Evolutionary conservation across 2,329 filamentous ascomycete genomes (phyloP), one percentile per base, ranked within the genome.

Genomic region (Lachnellula subtilissima): DNA sequence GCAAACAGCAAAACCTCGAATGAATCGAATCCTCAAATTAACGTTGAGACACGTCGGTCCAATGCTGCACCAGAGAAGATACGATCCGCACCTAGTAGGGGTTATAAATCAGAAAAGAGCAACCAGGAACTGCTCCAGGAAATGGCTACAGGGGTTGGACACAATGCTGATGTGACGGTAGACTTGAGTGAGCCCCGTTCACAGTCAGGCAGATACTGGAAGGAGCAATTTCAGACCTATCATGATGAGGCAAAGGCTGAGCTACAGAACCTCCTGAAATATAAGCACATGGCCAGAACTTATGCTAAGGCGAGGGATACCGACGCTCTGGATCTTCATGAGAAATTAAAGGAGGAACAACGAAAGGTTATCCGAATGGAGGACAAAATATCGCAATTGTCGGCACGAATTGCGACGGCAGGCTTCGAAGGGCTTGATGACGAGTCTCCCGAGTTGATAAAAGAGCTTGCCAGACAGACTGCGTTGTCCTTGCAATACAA

Each of bases 191-290:
- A 89, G 65, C 88, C 89, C 6, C 82, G 85, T 60, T 90, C 88
- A 2, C 81, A 87, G 57, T 91, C 88, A 4, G 88, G 88, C 6
- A 84, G 81, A 64, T 91, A 88, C 71, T 93, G 89, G 89, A 92
- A 92, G 72, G 79, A 82, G 23, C 83, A 91, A 67, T 92, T 88
- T 65, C 81, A 89, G 62, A 81, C 78, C 53, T 93, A 92, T 66
- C 84, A 89, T 49, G 78, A 83, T 46, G 86, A 88, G 60, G 88
- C 88, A 60, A 84, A 83, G 69, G 79, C 78, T 45, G 87, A 92
- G 70, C 86, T 91, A 77, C 85, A 85, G 74, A 89, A 87, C 73
- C 77, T 93, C 67, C 80, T 92, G 67, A 84, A 83, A 67, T 92
- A 91, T 76, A 90, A 91, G 75, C 83, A 89, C 67, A 77, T 90